Base-by-base conservation (phyloP, 208 protist genomes). In the Tetramitus jugosus region DNA sequence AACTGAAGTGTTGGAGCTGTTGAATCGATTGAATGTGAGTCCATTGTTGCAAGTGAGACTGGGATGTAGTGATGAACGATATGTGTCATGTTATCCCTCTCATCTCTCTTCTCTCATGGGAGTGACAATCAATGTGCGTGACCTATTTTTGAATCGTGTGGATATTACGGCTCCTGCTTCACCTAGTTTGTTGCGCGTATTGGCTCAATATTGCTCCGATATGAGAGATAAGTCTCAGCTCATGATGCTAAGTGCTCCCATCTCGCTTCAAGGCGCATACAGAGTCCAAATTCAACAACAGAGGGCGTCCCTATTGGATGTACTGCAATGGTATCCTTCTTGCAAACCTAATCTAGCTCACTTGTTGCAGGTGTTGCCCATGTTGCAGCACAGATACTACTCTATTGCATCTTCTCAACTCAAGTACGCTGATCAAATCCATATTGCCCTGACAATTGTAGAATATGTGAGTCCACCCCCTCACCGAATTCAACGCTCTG, bases 371-470 rank as follows among this genome's bases (percentile, higher is more conserved):
- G 77, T 91, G 53, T 80, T 94, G 40, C 81, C 84, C 0, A 52
- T 84, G 4, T 39, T 95, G 72, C 85, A 90, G 75, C 89, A 85
- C 1, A 86, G 94, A n/a, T 91, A 91, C 83, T 96, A 95, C 81
- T 94, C 91, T 13, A 94, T 96, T 69, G 86, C 87, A 46, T 94
- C 88, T 42, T 90, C 90, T 0, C 62, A 79, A 65, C 45, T 67
- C 7, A 69, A 76, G 37, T 52, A 91, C 75, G 78, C 85, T 20
- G 67, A 84, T n/a, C 77, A 65, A 40, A 83, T 94, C 35, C 83
- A 88, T 29, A 85, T 95, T 56, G 91, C 87, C 65, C 87, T 92
- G 46, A 91, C 89, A 43, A 81, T 96, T 45, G 83, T 91, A 6
- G 78, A 87, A 40, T 88, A 87, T 23, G 77, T 49, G n/a, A 85